Percentiles rank a stretch among this genome's conserved stretches.
Evolutionary conservation across 306 rosid species (phyloP).

Genomic region (Fragaria ananassa): DNA sequence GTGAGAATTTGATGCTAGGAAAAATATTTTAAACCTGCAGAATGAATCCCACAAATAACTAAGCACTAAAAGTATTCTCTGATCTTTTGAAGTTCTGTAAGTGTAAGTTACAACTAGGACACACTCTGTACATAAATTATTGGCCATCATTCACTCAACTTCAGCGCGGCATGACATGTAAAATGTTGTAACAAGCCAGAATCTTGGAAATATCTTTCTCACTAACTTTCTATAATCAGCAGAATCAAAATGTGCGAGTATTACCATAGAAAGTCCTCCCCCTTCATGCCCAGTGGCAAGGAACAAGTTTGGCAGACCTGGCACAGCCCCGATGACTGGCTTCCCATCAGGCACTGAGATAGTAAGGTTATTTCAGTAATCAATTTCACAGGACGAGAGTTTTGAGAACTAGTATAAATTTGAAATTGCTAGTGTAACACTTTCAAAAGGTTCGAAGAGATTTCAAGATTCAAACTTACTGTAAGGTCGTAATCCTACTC

Average conservation of each 20-base stretch:
- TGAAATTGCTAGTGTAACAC: slow-evolving; percentile 1
- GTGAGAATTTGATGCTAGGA: slow-evolving; percentile 1
- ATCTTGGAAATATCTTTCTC: neutral
- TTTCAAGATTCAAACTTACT: slow-evolving; percentile 60
- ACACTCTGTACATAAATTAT: neutral
- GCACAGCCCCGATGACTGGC: slow-evolving; percentile 78
- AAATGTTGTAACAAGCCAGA: neutral
- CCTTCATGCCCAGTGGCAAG: slow-evolving; percentile 99
- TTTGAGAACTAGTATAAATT: neutral
- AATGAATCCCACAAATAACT: neutral
- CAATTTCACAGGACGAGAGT: neutral
- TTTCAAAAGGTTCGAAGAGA: slow-evolving; percentile 20
- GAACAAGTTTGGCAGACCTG: slow-evolving; percentile 70
- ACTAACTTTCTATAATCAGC: neutral
- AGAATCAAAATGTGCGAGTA: slow-evolving; percentile 14
- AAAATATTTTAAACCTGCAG: neutral
- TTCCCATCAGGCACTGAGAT: slow-evolving; percentile 86
- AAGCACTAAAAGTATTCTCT: neutral
- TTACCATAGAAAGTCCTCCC: slow-evolving; percentile 77
- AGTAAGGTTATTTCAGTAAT: slow-evolving; percentile 20
- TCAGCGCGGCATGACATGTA: neutral
- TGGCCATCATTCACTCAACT: neutral
- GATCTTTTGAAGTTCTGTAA: neutral
- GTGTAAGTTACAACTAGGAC: neutral
- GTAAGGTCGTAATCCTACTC: slow-evolving; percentile 82